phyloP scores from a whole-genome alignment of 1,139 yeast genomes.

The Protomyces inundatus region DNA sequence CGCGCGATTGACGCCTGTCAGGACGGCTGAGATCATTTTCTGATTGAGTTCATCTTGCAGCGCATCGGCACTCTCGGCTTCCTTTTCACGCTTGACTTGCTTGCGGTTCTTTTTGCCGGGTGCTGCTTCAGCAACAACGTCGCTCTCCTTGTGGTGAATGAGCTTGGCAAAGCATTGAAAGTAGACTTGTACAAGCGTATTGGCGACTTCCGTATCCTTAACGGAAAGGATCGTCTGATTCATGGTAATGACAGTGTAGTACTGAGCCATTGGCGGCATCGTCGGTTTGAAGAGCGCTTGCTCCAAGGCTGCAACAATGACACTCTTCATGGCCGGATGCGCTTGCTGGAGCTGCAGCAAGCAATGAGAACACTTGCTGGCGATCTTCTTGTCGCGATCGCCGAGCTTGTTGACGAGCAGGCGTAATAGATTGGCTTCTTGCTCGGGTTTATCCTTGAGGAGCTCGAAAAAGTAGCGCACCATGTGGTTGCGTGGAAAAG shows the following conservation, averaged over 20 bases:
- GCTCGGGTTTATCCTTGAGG: conserved; percentile 84
- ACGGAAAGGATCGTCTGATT: conserved; percentile 87
- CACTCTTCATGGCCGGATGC: conserved; percentile 92
- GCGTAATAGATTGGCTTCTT: conserved; percentile 83
- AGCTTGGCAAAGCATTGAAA: conserved; percentile 80
- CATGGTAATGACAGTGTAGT: conserved; percentile 79
- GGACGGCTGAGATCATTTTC: conserved; percentile 78
- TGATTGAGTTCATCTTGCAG: conserved; percentile 75
- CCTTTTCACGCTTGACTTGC: conserved; percentile 62
- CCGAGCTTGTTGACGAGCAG: conserved; percentile 92
- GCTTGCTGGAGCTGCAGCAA: conserved; percentile 76
- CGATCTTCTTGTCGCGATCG: conserved; percentile 83
- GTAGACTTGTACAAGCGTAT: conserved; percentile 73
- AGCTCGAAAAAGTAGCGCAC: conserved; percentile 74
- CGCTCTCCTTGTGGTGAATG: conserved; percentile 45
- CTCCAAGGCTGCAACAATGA: conserved; percentile 70
- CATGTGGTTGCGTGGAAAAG: conserved; percentile 76
- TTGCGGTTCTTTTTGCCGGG: conserved; percentile 42
- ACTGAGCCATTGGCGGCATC: conserved; percentile 60
- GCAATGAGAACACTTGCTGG: conserved; percentile 81
- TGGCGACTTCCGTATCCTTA: conserved; percentile 72
- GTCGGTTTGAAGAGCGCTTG: conserved; percentile 73
- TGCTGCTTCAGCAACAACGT: conserved; percentile 32
- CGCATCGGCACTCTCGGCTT: conserved; percentile 57
- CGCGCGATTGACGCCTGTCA: conserved; percentile 94